Conservation (phyloP, 176 grass and related monocot species). For the Carex kokanica region DNA sequence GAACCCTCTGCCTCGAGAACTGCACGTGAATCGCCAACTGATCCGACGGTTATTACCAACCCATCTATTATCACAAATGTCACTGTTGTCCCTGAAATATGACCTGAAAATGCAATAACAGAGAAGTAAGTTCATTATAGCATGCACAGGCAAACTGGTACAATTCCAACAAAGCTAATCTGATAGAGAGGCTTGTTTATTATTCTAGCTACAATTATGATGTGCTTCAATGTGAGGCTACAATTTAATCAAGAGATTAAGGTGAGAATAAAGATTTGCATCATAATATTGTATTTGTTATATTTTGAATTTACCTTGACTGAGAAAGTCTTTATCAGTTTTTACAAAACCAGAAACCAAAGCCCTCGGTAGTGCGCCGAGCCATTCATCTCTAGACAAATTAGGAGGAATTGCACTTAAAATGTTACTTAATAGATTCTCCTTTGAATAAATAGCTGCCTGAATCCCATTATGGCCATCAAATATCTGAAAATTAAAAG, state of each 20-base stretch:
- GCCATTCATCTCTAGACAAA: conserved; percentile 78
- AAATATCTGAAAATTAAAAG: conserved; percentile 59
- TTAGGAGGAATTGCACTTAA: conserved; percentile 63
- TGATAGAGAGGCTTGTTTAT: background rate
- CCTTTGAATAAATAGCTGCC: conserved; percentile 83
- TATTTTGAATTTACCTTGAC: conserved; percentile 43
- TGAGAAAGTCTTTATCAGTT: conserved; percentile 95
- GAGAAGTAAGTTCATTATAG: background rate
- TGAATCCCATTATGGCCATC: conserved; percentile 85
- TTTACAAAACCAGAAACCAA: conserved; percentile 95
- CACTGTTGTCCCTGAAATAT: conserved; percentile 77
- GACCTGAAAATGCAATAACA: conserved; percentile 45
- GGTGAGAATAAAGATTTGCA: background rate
- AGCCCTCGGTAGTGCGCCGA: conserved; percentile 77
- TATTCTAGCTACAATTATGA: background rate
- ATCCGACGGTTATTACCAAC: conserved; percentile 62
- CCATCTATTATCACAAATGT: conserved; percentile 93
- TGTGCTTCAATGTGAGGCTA: too few species aligned
- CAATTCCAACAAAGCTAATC: background rate
- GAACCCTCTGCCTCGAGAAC: conserved; percentile 78
- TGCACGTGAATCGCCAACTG: conserved; percentile 77
- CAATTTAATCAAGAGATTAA: conserved; percentile 3
- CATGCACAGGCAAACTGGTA: background rate
- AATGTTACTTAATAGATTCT: conserved; percentile 84
- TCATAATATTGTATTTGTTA: background rate